These are phyloP conservation scores for Cinchona pubescens DNA, from an alignment of 257 asterid species.

Conservation along the genomic window DNA sequence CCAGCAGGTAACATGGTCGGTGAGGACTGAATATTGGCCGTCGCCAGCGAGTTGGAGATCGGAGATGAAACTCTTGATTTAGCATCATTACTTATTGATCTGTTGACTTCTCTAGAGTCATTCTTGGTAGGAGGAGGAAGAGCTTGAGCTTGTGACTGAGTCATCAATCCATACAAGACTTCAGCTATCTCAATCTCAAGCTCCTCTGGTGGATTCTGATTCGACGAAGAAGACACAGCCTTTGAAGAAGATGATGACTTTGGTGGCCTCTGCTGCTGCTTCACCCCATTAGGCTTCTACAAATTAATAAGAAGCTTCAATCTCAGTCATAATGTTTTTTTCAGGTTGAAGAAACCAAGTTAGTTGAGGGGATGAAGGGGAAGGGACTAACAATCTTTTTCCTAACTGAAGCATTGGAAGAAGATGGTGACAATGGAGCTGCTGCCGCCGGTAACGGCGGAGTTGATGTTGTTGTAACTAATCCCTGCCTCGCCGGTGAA, in stretches of 20 bases:
- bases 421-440: conserved; percentile 76
- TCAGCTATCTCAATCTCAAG: conserved; percentile 94
- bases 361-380: no score
- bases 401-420: conserved; percentile 62
- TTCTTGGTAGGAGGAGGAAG: conserved; percentile 54
- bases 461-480: conserved; percentile 33
- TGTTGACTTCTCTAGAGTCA: conserved; percentile 62
- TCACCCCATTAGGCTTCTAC: conserved; percentile 65
- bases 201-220: conserved; percentile 90
- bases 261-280: conserved; percentile 71
- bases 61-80: conserved; percentile 68
- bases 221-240: conserved; percentile 58
- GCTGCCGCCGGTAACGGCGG: conserved; percentile 53
- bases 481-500: conserved; percentile 64
- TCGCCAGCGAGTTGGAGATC: conserved; percentile 48
- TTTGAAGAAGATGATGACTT: conserved; percentile 63
- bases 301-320: no score
- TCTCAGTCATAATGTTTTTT: no score
- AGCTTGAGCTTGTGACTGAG: conserved; percentile 67
- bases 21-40: conserved; percentile 26
- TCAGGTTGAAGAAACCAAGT: background rate
- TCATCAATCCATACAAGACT: conserved; percentile 80
- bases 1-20: conserved; percentile 24
- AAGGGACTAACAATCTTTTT: conserved; percentile 70
- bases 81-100: conserved; percentile 49